phyloP scores from a whole-genome alignment of 1,139 yeast species.

The Hanseniaspora gamundiae region DNA sequence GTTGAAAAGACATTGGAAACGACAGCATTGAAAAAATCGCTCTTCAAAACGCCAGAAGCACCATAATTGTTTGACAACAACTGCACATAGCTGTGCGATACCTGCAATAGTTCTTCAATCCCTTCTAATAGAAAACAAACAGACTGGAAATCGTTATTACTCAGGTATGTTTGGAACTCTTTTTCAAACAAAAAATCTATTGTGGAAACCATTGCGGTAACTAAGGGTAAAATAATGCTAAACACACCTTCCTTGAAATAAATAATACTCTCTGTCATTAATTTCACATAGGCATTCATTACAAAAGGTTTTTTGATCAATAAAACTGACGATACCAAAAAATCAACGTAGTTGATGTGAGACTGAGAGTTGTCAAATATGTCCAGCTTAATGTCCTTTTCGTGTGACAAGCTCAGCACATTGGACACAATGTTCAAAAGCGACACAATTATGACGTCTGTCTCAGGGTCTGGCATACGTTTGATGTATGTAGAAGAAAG shows the following conservation, averaged over 20 bases:
- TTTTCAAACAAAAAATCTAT: conserved; percentile 14
- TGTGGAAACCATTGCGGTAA: conserved; percentile 22
- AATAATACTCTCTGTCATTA: conserved; percentile 22
- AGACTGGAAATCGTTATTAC: conserved; percentile 20
- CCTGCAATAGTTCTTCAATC: conserved; percentile 47
- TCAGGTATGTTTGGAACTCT: conserved; percentile 10
- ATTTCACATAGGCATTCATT: conserved; percentile 21
- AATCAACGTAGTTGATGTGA: conserved; percentile 24
- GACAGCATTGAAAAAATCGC: conserved; percentile 24
- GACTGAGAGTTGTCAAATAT: conserved; percentile 23
- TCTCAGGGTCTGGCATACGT: conserved; percentile 10
- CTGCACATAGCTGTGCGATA: conserved; percentile 46
- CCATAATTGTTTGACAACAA: conserved; percentile 11
- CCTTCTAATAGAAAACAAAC: conserved; percentile 49
- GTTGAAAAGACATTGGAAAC: conserved; percentile 66
- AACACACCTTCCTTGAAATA: conserved; percentile 21
- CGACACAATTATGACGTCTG: conserved; percentile 23
- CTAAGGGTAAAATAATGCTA: conserved; percentile 22
- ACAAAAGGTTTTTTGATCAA: conserved; percentile 22
- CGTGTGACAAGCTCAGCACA: conserved; percentile 20
- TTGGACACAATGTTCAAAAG: conserved; percentile 22
- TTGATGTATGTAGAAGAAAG: conserved; percentile 23
- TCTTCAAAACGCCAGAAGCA: conserved; percentile 12
- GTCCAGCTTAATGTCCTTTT: conserved; percentile 20
- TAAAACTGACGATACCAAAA: conserved; percentile 22